Percentiles rank a stretch among this genome's conserved stretches.
phyloP scores from a whole-genome alignment of 1,284 basidiomycete genomes.

The Peniophora sp. region DNA sequence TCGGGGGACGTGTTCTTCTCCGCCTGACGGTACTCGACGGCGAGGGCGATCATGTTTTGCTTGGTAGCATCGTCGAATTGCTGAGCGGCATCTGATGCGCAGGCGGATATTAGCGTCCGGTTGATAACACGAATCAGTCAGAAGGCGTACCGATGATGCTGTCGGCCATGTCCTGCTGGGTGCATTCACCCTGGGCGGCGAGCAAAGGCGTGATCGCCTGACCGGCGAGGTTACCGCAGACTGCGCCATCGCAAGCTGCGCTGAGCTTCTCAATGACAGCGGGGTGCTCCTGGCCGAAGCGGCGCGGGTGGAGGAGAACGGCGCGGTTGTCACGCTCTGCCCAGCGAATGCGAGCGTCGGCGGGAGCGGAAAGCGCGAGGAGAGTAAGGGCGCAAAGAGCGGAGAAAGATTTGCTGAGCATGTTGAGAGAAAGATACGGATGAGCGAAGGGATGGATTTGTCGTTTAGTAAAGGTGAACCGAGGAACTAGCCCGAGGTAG shows the following conservation, averaged over 20 bases:
- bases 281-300: constrained; percentile 47
- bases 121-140: neutral
- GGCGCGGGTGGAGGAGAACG: constrained; percentile 40
- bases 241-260: constrained; percentile 38
- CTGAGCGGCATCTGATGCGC: constrained; percentile 35
- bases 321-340: constrained; percentile 38
- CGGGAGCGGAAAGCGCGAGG: constrained; percentile 31
- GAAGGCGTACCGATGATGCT: constrained; percentile 40
- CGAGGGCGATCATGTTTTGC: constrained; percentile 45
- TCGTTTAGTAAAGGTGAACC: constrained; percentile 13
- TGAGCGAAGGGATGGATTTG: constrained; percentile 15
- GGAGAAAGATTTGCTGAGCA: constrained; percentile 37
- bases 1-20: constrained; percentile 63
- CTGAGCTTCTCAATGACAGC: constrained; percentile 37
- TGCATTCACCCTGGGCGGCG: constrained; percentile 45
- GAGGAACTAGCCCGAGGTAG: constrained; percentile 20
- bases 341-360: constrained; percentile 35
- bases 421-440: constrained; percentile 21
- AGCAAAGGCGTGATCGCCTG: constrained; percentile 42
- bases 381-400: constrained; percentile 29
- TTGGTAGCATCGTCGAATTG: constrained; percentile 46
- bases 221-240: constrained; percentile 45
- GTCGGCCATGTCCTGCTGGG: constrained; percentile 56
- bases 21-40: constrained; percentile 45
- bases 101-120: neutral